These are phyloP conservation scores for Xylariaceae sp. DNA, from an alignment of 2,329 filamentous ascomycete genomes.

Conservation along the genomic window DNA sequence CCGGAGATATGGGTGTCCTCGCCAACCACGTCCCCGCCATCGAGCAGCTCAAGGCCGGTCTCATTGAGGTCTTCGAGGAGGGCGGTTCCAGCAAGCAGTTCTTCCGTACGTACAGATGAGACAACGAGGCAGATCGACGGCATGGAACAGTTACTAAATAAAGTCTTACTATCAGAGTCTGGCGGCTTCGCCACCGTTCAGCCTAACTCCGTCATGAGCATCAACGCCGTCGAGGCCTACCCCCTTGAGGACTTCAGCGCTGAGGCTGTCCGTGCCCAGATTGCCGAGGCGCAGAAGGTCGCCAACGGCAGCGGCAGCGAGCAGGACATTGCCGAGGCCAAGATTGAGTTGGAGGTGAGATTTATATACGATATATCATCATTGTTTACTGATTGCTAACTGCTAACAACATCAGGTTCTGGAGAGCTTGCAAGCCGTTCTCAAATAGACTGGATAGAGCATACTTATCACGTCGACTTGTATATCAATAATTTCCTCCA, in stretches of 20 bases:
- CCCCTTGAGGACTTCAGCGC: slow-evolving; percentile 92
- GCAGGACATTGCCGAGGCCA: slow-evolving; percentile 96
- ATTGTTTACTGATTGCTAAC: not conserved
- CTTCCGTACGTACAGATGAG: slow-evolving; percentile 69
- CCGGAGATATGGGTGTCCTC: slow-evolving; percentile 98
- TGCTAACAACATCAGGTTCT: slow-evolving; percentile 59
- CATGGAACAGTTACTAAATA: slow-evolving; percentile 17
- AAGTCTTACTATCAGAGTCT: slow-evolving; percentile 58
- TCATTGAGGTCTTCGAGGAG: slow-evolving; percentile 95
- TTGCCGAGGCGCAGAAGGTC: slow-evolving; percentile 93
- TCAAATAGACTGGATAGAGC: slow-evolving; percentile 65
- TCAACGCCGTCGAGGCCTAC: slow-evolving; percentile 96
- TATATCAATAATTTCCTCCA: slow-evolving; percentile 37
- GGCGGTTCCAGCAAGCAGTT: slow-evolving; percentile 86
- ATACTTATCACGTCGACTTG: slow-evolving; percentile 32
- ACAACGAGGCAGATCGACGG: slow-evolving; percentile 4
- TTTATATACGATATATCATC: not conserved
- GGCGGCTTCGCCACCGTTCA: slow-evolving; percentile 97
- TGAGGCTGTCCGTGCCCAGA: slow-evolving; percentile 83
- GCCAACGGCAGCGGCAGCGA: slow-evolving; percentile 85
- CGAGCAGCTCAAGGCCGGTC: slow-evolving; percentile 95
- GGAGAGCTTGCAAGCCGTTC: slow-evolving; percentile 72
- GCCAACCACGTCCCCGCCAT: slow-evolving; percentile 98
- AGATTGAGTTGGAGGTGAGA: slow-evolving; percentile 94
- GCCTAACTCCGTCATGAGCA: slow-evolving; percentile 89